phyloP scores from a whole-genome alignment of 2,329 filamentous ascomycete genomes.

The Aciculosporium take region DNA sequence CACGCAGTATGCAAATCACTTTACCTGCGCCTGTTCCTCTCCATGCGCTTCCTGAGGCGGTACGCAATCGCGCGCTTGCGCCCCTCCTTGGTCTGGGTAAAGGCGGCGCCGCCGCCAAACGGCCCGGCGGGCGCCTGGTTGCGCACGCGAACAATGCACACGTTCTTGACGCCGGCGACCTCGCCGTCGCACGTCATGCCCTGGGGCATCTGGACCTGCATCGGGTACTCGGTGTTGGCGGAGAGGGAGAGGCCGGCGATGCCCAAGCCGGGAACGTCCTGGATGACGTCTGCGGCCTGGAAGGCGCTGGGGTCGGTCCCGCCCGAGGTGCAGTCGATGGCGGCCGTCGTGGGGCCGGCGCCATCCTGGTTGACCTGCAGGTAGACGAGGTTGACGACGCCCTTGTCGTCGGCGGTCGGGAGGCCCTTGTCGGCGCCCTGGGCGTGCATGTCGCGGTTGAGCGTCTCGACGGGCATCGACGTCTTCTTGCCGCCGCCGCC shows the following conservation, averaged over 20 bases:
- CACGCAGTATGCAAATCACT: too few species aligned
- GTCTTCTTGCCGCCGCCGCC: neutral
- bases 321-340: conserved; percentile 3
- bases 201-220: conserved; percentile 2
- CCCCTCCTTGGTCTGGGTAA: conserved; percentile 2
- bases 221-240: conserved; percentile 3
- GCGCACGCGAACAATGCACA: conserved; percentile 5
- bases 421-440: conserved; percentile 3
- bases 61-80: conserved; percentile 5
- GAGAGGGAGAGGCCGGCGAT: conserved; percentile 2
- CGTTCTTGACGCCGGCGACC: conserved; percentile 6
- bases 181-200: conserved; percentile 3
- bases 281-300: neutral
- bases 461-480: neutral
- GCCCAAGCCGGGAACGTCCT: conserved; percentile 2
- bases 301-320: conserved; percentile 3
- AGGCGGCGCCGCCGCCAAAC: conserved; percentile 6
- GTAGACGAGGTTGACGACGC: conserved; percentile 1
- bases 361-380: conserved; percentile 5
- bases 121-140: conserved; percentile 5
- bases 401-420: neutral
- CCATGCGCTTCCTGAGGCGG: conserved; percentile 5
- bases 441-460: neutral
- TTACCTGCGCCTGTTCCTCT: neutral
- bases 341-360: conserved; percentile 1